Percentiles rank a stretch among this genome's conserved stretches.
phyloP scores from a whole-genome alignment of 2,329 filamentous ascomycete species.

The Emergomyces orientalis region DNA sequence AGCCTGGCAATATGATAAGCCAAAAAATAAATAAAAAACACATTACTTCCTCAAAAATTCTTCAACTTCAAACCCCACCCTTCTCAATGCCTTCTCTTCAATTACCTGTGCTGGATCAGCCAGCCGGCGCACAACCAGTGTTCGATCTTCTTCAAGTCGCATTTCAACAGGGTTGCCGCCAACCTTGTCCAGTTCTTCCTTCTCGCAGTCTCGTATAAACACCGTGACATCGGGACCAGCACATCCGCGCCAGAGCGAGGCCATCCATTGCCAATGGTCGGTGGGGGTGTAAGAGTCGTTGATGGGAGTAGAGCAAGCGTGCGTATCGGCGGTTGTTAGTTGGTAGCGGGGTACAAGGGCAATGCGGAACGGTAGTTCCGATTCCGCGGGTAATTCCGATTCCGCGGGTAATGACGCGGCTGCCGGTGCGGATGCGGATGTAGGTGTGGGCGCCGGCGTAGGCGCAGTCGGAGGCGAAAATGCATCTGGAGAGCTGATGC shows the following conservation, averaged over 20 bases:
- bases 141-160: conserved; percentile 38
- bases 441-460: conserved; percentile 8
- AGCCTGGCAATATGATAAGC: background rate
- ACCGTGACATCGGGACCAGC: conserved; percentile 61
- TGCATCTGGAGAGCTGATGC: conserved; percentile 25
- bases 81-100: conserved; percentile 60
- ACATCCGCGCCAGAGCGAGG: conserved; percentile 81
- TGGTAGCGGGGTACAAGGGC: conserved; percentile 72
- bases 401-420: conserved; percentile 13
- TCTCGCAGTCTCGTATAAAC: conserved; percentile 35
- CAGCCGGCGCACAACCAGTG: conserved; percentile 45
- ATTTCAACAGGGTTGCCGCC: conserved; percentile 49
- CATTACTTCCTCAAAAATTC: conserved; percentile 55
- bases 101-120: conserved; percentile 33
- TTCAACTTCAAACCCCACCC: conserved; percentile 77
- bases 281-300: conserved; percentile 65
- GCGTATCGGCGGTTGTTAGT: conserved; percentile 66
- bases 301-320: conserved; percentile 64
- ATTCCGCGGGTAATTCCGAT: conserved; percentile 13
- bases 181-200: conserved; percentile 32
- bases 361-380: conserved; percentile 47
- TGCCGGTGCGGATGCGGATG: conserved; percentile 7
- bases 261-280: conserved; percentile 98
- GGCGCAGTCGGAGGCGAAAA: conserved; percentile 21
- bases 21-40: conserved; percentile 25